A percentile compares a stretch with the other conserved stretches of the same genome.
These are phyloP conservation scores for Esteya vermicola DNA, from an alignment of 2,329 filamentous ascomycete species.

Conservation along the genomic window DNA sequence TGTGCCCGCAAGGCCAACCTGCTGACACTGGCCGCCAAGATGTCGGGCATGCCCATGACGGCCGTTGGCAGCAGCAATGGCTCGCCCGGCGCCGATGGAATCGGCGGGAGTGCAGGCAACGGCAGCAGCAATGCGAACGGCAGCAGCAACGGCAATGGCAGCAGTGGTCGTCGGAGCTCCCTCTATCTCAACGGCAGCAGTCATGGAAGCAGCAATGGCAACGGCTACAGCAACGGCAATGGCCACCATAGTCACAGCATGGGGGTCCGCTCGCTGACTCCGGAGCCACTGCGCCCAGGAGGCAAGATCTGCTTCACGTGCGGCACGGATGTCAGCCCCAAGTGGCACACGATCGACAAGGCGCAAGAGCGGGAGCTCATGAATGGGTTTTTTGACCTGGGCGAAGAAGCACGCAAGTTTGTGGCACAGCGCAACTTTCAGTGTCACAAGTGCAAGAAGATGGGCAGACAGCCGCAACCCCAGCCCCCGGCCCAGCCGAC, in stretches of 20 bases:
- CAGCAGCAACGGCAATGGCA: slow-evolving; percentile 1
- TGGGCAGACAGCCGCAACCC: slow-evolving; percentile 28
- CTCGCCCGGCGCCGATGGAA: not conserved
- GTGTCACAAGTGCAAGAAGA: slow-evolving; percentile 61
- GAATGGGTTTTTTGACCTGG: slow-evolving; percentile 37
- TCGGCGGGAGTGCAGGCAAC: not conserved
- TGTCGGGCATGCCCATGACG: slow-evolving; percentile 20
- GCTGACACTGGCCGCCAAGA: slow-evolving; percentile 49
- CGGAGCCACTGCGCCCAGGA: slow-evolving; percentile 20
- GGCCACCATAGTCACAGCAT: slow-evolving; percentile 15
- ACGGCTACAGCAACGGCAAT: slow-evolving; percentile 1
- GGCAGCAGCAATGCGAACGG: not conserved
- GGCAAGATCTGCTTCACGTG: slow-evolving; percentile 50
- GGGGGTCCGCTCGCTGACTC: slow-evolving; percentile 12
- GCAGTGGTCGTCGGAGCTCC: not conserved
- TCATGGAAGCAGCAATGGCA: not conserved
- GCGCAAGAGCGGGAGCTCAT: slow-evolving; percentile 34
- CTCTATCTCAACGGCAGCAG: not conserved
- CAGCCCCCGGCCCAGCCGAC: no score
- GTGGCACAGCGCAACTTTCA: slow-evolving; percentile 49
- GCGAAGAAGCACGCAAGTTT: slow-evolving; percentile 44
- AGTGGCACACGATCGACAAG: slow-evolving; percentile 52
- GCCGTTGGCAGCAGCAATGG: not conserved
- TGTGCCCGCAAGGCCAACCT: slow-evolving; percentile 87
- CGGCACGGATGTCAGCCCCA: slow-evolving; percentile 56